Evolutionary conservation across 352 stramenopile genomes (phyloP).

Genomic region (Phytophthora vignae): DNA sequence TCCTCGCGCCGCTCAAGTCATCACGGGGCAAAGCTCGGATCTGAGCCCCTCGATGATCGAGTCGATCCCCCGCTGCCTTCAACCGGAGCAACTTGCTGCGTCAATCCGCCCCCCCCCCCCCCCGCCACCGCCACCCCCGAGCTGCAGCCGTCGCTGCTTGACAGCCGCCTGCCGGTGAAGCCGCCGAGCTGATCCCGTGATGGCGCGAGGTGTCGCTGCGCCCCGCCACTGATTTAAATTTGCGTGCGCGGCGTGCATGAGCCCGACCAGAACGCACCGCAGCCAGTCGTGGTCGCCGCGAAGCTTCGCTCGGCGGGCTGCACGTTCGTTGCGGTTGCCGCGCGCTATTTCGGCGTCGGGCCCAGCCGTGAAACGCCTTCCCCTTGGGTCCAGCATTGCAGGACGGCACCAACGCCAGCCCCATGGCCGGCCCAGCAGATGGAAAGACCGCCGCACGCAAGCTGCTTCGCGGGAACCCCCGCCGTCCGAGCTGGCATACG

Average conservation of each 20-base stretch:
- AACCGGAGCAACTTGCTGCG: neutral
- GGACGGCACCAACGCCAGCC: neutral
- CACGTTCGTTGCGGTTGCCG: constrained; percentile 7
- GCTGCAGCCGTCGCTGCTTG: neutral
- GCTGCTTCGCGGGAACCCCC: constrained; percentile 5
- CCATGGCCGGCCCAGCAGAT: constrained; percentile 11
- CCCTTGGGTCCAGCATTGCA: neutral
- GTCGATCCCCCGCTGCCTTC: neutral
- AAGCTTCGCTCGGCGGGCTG: constrained; percentile 25
- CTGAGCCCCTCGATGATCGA: neutral
- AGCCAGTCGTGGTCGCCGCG: constrained; percentile 1
- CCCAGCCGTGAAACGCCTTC: constrained; percentile 14
- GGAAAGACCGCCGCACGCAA: constrained; percentile 11
- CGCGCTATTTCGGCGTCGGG: constrained; percentile 17
- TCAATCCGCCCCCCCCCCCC: neutral
- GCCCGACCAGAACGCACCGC: constrained; percentile 32
- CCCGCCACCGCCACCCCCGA: neutral
- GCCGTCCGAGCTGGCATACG: neutral
- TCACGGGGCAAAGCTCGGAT: neutral
- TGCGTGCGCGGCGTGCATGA: constrained; percentile 20
- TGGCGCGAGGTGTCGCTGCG: neutral
- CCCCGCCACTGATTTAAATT: constrained; percentile 34
- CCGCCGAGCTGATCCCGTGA: constrained; percentile 1
- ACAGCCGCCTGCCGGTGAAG: neutral
- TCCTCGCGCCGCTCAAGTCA: neutral